Evolutionary conservation across 1,284 basidiomycete genomes (phyloP).

Genomic region (Sporisorium scitamineum): DNA sequence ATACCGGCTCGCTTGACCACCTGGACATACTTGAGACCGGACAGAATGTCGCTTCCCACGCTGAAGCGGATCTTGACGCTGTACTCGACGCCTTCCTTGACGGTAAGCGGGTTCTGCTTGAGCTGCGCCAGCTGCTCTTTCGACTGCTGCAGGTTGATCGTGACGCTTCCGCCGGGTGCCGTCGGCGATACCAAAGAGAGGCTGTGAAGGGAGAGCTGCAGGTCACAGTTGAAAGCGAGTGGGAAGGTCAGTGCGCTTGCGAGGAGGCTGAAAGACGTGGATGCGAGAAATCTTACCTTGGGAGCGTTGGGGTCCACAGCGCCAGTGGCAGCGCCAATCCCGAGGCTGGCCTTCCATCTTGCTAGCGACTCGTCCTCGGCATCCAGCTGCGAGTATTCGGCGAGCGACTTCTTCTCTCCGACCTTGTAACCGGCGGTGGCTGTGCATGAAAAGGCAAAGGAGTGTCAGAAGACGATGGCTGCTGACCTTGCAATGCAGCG

Average conservation of each 20-base stretch:
- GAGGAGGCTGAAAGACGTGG: neutral
- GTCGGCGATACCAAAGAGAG: slow-evolving; percentile 71
- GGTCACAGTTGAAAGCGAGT: neutral
- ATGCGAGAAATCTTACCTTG: slow-evolving; percentile 37
- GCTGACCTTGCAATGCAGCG: neutral
- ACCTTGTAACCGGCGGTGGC: slow-evolving; percentile 69
- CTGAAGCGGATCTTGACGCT: slow-evolving; percentile 85
- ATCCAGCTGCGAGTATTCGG: slow-evolving; percentile 76
- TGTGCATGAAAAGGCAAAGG: neutral
- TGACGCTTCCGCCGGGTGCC: slow-evolving; percentile 68
- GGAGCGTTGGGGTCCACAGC: slow-evolving; percentile 67
- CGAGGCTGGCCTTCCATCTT: slow-evolving; percentile 90
- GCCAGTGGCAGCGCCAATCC: slow-evolving; percentile 74
- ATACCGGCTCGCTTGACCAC: slow-evolving; percentile 81
- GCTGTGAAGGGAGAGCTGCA: slow-evolving; percentile 61
- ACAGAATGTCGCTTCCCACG: slow-evolving; percentile 82
- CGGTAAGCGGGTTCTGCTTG: slow-evolving; percentile 75
- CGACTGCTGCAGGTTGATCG: slow-evolving; percentile 72
- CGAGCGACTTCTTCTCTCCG: slow-evolving; percentile 71
- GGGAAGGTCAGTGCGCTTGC: neutral
- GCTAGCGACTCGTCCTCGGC: slow-evolving; percentile 82
- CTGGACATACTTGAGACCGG: slow-evolving; percentile 82
- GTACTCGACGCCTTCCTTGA: slow-evolving; percentile 74
- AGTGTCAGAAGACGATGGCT: neutral
- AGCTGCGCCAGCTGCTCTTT: slow-evolving; percentile 70